Evolutionary conservation across 441 rosid genomes (phyloP), one percentile per base, ranked within the genome.

Genomic region (Geranium incanum): DNA sequence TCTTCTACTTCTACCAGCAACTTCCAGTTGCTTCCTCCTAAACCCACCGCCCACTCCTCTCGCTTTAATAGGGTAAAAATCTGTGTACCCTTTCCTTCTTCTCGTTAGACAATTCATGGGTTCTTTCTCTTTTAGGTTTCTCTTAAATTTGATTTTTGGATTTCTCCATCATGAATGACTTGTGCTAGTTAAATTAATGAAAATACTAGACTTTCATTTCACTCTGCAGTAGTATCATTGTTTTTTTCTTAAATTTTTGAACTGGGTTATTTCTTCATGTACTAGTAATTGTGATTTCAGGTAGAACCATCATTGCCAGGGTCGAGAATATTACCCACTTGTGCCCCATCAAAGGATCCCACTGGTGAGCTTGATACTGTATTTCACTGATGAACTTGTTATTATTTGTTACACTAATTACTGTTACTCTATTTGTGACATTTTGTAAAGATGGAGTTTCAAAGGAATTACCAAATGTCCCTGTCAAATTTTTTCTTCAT

Each of bases 401-500:
- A 2, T 2, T 16, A 48, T 36, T 18, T 3, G 37, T 33, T 57
- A 57, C 3, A 16, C 5, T 6, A 59, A 33, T 60, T 23, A 62
- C 5, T 62, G 33, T 62, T 8, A 9, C 33, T 19, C 66, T 23
- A 59, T 28, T 39, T 55, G 52, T 55, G 19, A 70, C 38, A 28
- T 5, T 37, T 19, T 65, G 55, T 68, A 23, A 66, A 82, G 89
- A 81, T 79, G 86, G 74, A 45, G 60, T 63, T 36, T 80, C 69
- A 2, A 82, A 80, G 77, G 85, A 76, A 69, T 78, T 75, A 67
- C 77, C 75, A 4, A 93, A 83, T 81, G 76, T 83, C 33, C 72
- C 87, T 70, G 89, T 93, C 60, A 89, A 88, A 69, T 78, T 93
- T 71, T 33, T 80, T 71, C 86, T 94, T 62, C 97, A 88, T 72